Evolutionary conservation across 2,329 filamentous ascomycete species (phyloP).

Genomic region (Paecilomyces niveus): DNA sequence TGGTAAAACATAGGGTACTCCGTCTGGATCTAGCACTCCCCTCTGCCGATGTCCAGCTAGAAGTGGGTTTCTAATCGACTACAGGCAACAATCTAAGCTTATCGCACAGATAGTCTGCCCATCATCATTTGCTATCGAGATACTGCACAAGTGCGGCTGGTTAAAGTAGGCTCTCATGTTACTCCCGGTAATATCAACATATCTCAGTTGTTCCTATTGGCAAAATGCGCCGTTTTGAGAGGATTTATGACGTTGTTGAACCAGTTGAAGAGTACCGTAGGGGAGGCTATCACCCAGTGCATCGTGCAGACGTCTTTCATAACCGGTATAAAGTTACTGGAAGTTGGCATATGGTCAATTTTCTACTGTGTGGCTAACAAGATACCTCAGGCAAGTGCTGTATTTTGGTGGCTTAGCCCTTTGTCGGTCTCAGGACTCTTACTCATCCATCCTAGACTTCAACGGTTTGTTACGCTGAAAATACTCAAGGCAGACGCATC

Average conservation of each 20-base stretch:
- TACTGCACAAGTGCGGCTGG: too few species aligned
- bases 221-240: constrained; percentile 13
- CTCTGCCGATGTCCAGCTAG: too few species aligned
- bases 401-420: constrained; percentile 1
- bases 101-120: too few species aligned
- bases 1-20: too few species aligned
- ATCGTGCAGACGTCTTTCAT: constrained; percentile 15
- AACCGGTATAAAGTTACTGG: constrained; percentile 12
- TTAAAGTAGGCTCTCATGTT: too few species aligned
- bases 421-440: constrained; percentile 1
- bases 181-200: too few species aligned
- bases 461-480: constrained; percentile 10
- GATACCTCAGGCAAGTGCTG: constrained; percentile 5
- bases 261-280: constrained; percentile 17
- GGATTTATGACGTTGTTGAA: constrained; percentile 16
- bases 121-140: too few species aligned
- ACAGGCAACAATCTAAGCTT: too few species aligned
- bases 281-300: constrained; percentile 19
- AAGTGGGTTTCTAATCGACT: too few species aligned
- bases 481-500: constrained; percentile 17
- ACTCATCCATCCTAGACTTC: constrained; percentile 7
- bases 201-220: too few species aligned
- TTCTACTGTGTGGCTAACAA: constrained; percentile 19
- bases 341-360: constrained; percentile 12
- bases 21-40: too few species aligned